A percentile compares a stretch with the other conserved stretches of the same genome.
Evolutionary conservation across 139 green algal species (phyloP).

Genomic region (Asterochloris sp.): DNA sequence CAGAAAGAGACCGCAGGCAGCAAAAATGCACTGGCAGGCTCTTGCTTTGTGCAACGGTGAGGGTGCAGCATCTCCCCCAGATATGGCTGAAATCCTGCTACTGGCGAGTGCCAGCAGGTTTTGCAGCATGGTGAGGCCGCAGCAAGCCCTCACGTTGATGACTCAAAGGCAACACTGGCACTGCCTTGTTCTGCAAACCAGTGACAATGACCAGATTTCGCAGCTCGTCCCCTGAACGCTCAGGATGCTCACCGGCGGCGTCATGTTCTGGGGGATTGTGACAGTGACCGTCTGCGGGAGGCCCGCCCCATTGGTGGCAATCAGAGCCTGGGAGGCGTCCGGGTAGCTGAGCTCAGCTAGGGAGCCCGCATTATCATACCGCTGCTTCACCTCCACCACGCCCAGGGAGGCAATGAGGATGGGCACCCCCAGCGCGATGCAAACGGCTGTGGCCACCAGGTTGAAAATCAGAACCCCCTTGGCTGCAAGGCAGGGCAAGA

Average conservation of each 20-base stretch:
- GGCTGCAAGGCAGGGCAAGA: not conserved
- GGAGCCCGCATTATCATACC: conserved; percentile 35
- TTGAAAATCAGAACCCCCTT: conserved; percentile 36
- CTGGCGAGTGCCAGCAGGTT: no score
- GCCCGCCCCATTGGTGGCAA: conserved; percentile 13
- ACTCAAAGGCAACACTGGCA: no score
- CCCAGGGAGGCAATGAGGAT: conserved; percentile 41
- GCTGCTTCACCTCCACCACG: conserved; percentile 28
- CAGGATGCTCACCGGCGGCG: conserved; percentile 38
- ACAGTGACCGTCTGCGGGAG: conserved; percentile 23
- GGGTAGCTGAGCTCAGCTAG: conserved; percentile 1
- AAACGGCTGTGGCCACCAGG: conserved; percentile 17
- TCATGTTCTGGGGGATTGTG: conserved; percentile 29
- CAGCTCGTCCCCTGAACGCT: no score
- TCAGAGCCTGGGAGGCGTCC: conserved; percentile 4
- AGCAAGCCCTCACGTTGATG: no score
- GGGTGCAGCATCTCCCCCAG: no score
- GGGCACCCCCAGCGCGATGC: conserved; percentile 41
- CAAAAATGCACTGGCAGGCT: no score
- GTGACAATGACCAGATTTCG: no score
- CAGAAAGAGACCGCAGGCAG: no score
- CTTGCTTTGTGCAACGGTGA: no score
- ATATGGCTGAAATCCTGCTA: no score
- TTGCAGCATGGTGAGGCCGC: no score
- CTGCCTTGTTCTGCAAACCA: no score